Evolutionary conservation across 139 green algal genomes (phyloP).

Genomic region (Micromonas commoda): DNA sequence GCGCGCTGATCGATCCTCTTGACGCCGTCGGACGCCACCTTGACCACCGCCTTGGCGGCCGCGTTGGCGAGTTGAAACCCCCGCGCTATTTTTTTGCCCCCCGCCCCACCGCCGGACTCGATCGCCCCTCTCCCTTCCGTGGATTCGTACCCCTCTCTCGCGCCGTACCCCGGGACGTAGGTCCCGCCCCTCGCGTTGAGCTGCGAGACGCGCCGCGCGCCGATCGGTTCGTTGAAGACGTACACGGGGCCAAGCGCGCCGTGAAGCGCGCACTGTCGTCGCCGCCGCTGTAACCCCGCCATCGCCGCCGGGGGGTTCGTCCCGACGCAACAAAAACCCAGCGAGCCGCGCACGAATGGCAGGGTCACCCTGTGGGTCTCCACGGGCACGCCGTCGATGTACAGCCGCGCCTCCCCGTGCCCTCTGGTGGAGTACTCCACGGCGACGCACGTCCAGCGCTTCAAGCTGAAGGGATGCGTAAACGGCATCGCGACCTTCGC

Average conservation of each 20-base stretch:
- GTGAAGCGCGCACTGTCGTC: constrained; percentile 43
- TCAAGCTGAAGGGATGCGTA: constrained; percentile 35
- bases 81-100: neutral
- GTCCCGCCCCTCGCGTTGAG: neutral
- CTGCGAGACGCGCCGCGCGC: constrained; percentile 28
- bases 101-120: neutral
- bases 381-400: constrained; percentile 35
- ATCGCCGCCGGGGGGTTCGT: constrained; percentile 48
- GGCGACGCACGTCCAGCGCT: constrained; percentile 11
- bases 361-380: constrained; percentile 36
- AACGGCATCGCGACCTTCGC: constrained; percentile 29
- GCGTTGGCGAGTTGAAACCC: neutral
- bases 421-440: constrained; percentile 20
- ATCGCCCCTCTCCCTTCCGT: neutral
- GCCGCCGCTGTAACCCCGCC: constrained; percentile 35
- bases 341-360: constrained; percentile 27
- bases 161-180: constrained; percentile 17
- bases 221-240: constrained; percentile 46
- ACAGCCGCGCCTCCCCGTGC: constrained; percentile 31
- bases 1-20: constrained; percentile 23
- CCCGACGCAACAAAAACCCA: constrained; percentile 43
- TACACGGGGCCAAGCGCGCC: constrained; percentile 43
- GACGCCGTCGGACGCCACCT: constrained; percentile 13
- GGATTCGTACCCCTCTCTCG: neutral
- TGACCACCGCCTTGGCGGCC: neutral